phyloP scores from a whole-genome alignment of 345 rosid genomes.

The Linum tenue region DNA sequence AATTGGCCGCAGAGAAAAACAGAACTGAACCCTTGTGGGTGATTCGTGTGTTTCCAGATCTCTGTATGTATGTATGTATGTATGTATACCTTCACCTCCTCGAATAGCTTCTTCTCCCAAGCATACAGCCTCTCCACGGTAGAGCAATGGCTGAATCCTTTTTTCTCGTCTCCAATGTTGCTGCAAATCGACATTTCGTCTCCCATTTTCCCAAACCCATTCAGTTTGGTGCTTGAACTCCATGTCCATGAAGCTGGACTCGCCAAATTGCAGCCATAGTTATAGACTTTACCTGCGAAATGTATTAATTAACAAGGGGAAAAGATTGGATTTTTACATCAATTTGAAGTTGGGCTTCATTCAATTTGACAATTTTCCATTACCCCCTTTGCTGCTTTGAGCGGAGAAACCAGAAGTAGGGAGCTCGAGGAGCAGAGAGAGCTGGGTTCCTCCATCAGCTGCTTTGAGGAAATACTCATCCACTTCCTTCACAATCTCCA shows the following conservation, averaged over 20 bases:
- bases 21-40: background rate
- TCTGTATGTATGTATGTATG: background rate
- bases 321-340: background rate
- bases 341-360: too few species aligned
- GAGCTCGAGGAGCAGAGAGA: slow-evolving; percentile 61
- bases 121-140: slow-evolving; percentile 81
- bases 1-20: background rate
- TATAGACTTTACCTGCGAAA: slow-evolving; percentile 45
- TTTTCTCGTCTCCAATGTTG: slow-evolving; percentile 7
- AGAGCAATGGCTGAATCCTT: slow-evolving; percentile 55
- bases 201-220: slow-evolving; percentile 33
- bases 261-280: slow-evolving; percentile 49
- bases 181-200: slow-evolving; percentile 16
- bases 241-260: slow-evolving; percentile 64
- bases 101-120: slow-evolving; percentile 92
- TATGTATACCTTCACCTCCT: slow-evolving; percentile 71
- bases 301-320: background rate
- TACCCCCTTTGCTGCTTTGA: slow-evolving; percentile 23
- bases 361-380: too few species aligned
- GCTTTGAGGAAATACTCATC: slow-evolving; percentile 86
- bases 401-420: slow-evolving; percentile 36
- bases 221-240: slow-evolving; percentile 48
- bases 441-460: slow-evolving; percentile 60
- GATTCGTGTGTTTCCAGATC: background rate
- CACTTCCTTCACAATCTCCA: slow-evolving; percentile 79